Conservation (phyloP, 306 rosid genomes). For the Astragalus membranaceus region DNA sequence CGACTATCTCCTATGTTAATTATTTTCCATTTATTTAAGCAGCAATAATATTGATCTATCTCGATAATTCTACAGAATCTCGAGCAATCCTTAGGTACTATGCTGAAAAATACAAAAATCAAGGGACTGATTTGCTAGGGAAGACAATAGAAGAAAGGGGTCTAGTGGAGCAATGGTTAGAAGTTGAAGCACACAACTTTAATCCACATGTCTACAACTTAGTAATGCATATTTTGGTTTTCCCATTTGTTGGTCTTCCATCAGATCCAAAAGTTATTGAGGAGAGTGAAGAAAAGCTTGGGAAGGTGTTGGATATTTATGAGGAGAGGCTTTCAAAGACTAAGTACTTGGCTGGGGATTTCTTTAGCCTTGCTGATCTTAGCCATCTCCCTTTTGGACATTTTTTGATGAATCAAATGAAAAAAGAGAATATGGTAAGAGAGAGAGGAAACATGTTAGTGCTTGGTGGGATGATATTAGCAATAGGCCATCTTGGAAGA, state of each 20-base stretch:
- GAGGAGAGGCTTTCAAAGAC: constrained; percentile 16
- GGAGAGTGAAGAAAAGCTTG: constrained; percentile 19
- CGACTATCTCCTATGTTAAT: neutral
- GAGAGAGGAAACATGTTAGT: constrained; percentile 24
- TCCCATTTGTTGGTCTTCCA: neutral
- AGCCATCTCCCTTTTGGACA: constrained; percentile 25
- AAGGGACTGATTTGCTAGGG: constrained; percentile 20
- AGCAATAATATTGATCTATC: neutral
- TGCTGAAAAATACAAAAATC: constrained; percentile 14
- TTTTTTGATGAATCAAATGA: neutral
- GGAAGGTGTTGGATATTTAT: constrained; percentile 14
- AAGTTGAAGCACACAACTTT: constrained; percentile 22
- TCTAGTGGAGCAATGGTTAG: constrained; percentile 27
- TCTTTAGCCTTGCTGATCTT: constrained; percentile 29
- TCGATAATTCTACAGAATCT: constrained; percentile 3
- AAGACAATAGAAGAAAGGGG: constrained; percentile 26
- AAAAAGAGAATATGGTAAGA: neutral
- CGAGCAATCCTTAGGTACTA: constrained; percentile 20
- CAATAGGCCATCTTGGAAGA: constrained; percentile 28
- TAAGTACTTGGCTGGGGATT: constrained; percentile 23
- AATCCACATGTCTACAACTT: constrained; percentile 9
- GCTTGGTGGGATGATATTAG: constrained; percentile 33
- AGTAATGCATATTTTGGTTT: neutral
- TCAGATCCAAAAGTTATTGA: neutral
- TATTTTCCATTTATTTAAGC: neutral